Percentiles rank a stretch among this genome's conserved stretches.
Conservation (phyloP, 257 asterid genomes). For the Echites panduratus region DNA sequence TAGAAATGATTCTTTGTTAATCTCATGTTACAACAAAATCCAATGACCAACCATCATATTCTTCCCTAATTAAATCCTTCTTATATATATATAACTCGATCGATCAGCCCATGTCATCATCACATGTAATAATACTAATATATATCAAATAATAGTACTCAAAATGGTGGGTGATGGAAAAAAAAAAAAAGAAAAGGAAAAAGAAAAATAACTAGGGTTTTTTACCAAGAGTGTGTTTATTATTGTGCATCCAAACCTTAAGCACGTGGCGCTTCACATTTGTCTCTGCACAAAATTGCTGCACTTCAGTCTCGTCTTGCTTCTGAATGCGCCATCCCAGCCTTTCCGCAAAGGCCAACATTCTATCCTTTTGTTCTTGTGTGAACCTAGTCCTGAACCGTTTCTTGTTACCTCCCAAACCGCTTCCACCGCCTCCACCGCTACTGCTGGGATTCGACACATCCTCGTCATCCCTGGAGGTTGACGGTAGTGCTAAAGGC, state of each 20-base stretch:
- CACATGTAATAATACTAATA: too few species aligned
- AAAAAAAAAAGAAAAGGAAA: too few species aligned
- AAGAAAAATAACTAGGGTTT: constrained; percentile 45
- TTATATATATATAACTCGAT: too few species aligned
- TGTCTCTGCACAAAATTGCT: constrained; percentile 49
- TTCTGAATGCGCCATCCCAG: constrained; percentile 50
- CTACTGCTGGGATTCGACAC: constrained; percentile 42
- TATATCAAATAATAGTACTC: too few species aligned
- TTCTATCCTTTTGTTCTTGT: constrained; percentile 47
- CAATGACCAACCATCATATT: too few species aligned
- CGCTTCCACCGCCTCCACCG: constrained; percentile 22
- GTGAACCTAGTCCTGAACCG: constrained; percentile 51
- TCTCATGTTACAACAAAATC: too few species aligned
- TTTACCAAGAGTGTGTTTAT: constrained; percentile 76
- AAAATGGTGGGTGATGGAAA: too few species aligned
- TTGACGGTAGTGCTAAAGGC: constrained; percentile 27
- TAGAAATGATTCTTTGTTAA: too few species aligned
- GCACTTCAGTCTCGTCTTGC: constrained; percentile 41
- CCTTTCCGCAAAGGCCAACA: constrained; percentile 47
- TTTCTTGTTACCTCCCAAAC: constrained; percentile 25
- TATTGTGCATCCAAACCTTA: constrained; percentile 87
- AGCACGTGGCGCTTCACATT: too few species aligned
- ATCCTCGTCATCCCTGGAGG: constrained; percentile 39
- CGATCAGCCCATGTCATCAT: too few species aligned
- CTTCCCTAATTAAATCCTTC: too few species aligned